Conservation (phyloP, 177 flowering plant genomes). For the Telopea speciosissima region DNA sequence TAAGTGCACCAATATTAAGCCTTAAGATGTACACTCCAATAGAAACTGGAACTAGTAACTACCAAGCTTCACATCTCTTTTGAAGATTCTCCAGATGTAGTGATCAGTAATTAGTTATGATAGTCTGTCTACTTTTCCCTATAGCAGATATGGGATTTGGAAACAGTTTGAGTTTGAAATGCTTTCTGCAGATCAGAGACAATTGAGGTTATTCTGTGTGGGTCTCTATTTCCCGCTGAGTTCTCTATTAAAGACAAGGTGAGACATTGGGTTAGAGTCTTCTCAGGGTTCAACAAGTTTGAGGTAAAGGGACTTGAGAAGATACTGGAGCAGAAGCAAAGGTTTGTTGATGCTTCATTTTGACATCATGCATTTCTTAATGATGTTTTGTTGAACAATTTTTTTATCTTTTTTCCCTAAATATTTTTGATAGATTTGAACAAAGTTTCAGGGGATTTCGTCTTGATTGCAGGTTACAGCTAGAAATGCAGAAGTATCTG, state of each 20-base stretch:
- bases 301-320: conserved; percentile 91
- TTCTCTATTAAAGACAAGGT: conserved; percentile 57
- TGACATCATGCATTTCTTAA: conserved; percentile 9
- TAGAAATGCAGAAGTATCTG: conserved; percentile 88
- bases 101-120: not conserved
- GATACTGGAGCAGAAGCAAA: conserved; percentile 88
- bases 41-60: not conserved
- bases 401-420: conserved; percentile 12
- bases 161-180: not conserved
- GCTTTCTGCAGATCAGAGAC: conserved; percentile 67
- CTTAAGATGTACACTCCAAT: not conserved
- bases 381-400: conserved; percentile 2
- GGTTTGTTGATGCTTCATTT: conserved; percentile 44
- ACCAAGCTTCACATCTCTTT: not conserved
- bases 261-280: conserved; percentile 60
- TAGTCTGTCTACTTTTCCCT: not conserved
- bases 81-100: not conserved
- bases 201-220: conserved; percentile 63
- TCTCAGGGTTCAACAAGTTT: conserved; percentile 74
- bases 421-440: conserved; percentile 24
- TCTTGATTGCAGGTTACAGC: conserved; percentile 86
- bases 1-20: not conserved
- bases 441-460: conserved; percentile 37
- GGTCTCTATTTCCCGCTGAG: conserved; percentile 61
- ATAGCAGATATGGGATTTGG: not conserved